Conservation (phyloP, 2,329 filamentous ascomycete genomes). For the Exophiala calicioides region DNA sequence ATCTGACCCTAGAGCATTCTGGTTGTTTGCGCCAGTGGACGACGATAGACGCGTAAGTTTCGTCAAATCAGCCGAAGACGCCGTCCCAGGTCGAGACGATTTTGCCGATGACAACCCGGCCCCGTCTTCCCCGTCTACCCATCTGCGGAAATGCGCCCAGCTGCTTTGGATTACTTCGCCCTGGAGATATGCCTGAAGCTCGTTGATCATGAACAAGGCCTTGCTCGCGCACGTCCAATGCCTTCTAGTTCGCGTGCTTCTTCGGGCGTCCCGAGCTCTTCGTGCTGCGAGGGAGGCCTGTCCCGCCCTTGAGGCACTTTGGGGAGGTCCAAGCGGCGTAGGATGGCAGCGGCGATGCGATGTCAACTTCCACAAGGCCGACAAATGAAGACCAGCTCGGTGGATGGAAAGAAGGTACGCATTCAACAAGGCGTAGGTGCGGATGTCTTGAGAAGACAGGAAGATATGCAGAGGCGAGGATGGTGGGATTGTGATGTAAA, state of each 20-base stretch:
- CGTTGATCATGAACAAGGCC: slow-evolving; percentile 83
- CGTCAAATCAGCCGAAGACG: slow-evolving; percentile 26
- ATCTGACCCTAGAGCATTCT: not conserved
- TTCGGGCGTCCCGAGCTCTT: slow-evolving; percentile 63
- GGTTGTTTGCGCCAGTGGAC: too few relatives aligned
- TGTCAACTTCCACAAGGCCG: slow-evolving; percentile 83
- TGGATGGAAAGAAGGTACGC: slow-evolving; percentile 84
- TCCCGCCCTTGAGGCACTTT: slow-evolving; percentile 62
- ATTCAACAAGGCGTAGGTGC: slow-evolving; percentile 80
- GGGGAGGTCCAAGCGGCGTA: slow-evolving; percentile 65
- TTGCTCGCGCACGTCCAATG: slow-evolving; percentile 90
- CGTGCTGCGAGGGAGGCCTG: slow-evolving; percentile 62
- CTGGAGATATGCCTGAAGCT: slow-evolving; percentile 85
- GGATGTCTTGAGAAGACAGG: slow-evolving; percentile 71
- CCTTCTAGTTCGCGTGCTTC: slow-evolving; percentile 70
- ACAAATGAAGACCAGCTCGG: slow-evolving; percentile 79
- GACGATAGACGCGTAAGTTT: slow-evolving; percentile 15
- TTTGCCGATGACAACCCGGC: slow-evolving; percentile 30
- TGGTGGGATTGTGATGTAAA: slow-evolving; percentile 73
- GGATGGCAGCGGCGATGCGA: slow-evolving; percentile 76
- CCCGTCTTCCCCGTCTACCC: slow-evolving; percentile 60
- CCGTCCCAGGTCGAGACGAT: slow-evolving; percentile 42
- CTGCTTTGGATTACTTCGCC: slow-evolving; percentile 80
- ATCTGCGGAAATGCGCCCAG: slow-evolving; percentile 76
- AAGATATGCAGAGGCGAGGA: slow-evolving; percentile 84